Percentiles rank a stretch among this genome's conserved stretches.
These are phyloP conservation scores for Curvularia eragrostidis DNA, from an alignment of 2,329 filamentous ascomycete genomes.

Conservation along the genomic window DNA sequence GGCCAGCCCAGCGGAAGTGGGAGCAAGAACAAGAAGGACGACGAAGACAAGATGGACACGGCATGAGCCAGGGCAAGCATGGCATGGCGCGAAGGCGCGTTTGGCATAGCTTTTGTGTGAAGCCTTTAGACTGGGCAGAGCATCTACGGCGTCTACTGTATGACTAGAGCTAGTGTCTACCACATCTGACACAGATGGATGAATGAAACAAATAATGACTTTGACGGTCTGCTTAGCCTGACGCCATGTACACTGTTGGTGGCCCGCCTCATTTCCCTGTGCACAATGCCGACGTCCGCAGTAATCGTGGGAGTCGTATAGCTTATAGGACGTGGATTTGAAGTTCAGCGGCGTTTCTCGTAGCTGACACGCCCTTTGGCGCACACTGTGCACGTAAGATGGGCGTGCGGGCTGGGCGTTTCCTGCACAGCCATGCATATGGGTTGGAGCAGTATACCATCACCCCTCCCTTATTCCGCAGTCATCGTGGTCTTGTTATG, in stretches of 20 bases:
- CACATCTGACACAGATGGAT: conserved; percentile 24
- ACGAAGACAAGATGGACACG: conserved; percentile 87
- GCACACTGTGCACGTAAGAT: not conserved
- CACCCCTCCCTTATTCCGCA: not conserved
- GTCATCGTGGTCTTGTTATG: not conserved
- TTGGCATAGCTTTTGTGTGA: conserved; percentile 6
- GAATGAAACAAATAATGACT: conserved; percentile 25
- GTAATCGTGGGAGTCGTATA: not conserved
- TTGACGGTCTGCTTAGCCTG: conserved; percentile 1
- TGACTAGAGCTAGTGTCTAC: conserved; percentile 31
- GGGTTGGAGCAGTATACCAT: not conserved
- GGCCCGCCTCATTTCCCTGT: not conserved
- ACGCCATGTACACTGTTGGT: not conserved
- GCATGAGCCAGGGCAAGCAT: conserved; percentile 60
- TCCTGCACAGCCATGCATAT: not conserved
- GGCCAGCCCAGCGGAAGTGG: conserved; percentile 70
- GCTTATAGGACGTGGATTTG: not conserved
- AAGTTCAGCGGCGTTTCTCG: not conserved
- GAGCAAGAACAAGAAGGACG: conserved; percentile 57
- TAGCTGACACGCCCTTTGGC: not conserved
- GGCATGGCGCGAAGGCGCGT: not conserved
- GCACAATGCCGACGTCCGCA: not conserved
- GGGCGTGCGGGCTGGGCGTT: not conserved
- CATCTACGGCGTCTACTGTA: conserved; percentile 39
- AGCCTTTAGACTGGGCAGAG: conserved; percentile 30